A percentile compares a stretch with the other conserved stretches of the same genome.
These are phyloP conservation scores for Odontarrhena argentea DNA, from an alignment of 345 rosid species.

Conservation along the genomic window DNA sequence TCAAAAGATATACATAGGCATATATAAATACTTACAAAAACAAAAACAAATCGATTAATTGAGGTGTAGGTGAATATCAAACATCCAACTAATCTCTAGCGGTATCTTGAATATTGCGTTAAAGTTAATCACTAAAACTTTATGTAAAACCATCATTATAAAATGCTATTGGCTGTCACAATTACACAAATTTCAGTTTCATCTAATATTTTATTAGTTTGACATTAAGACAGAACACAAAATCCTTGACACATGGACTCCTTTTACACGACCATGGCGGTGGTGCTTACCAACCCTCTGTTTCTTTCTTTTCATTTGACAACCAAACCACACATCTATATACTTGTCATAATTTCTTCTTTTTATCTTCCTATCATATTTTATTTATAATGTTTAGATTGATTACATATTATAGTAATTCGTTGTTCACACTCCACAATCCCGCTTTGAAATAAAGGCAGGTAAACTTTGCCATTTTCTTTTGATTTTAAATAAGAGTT, in stretches of 20 bases:
- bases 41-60: not conserved
- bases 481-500: not conserved
- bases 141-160: not conserved
- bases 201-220: not conserved
- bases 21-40: not conserved
- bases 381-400: not conserved
- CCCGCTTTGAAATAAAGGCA: constrained; percentile 21
- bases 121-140: constrained; percentile 13
- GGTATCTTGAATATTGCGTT: constrained; percentile 11
- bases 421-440: constrained; percentile 9
- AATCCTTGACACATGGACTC: constrained; percentile 2
- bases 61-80: constrained; percentile 6
- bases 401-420: not conserved
- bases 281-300: constrained; percentile 33
- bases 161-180: constrained; percentile 1
- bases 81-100: constrained; percentile 25
- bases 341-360: constrained; percentile 1
- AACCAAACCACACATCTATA: not conserved
- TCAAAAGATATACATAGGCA: not conserved
- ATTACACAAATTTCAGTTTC: not conserved
- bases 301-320: not conserved
- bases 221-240: not conserved
- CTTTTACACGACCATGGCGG: constrained; percentile 9
- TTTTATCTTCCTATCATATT: not conserved
- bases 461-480: not conserved